Evolutionary conservation across 331 rosid species (phyloP).

Genomic region (Malus hybrid): DNA sequence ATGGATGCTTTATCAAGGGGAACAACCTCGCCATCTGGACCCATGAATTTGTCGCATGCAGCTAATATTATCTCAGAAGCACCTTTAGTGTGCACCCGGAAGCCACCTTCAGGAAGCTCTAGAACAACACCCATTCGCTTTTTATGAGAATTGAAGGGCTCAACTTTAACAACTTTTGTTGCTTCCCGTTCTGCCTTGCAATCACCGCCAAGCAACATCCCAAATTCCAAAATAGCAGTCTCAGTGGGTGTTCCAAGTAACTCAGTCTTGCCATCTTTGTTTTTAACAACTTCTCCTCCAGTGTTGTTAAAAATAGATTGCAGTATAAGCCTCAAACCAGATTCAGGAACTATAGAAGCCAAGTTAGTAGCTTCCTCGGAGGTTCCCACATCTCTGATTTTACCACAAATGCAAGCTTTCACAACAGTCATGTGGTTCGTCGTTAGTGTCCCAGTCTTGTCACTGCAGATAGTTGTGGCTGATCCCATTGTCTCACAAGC

Average conservation of each 20-base stretch:
- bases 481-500: too few species aligned
- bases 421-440: slow-evolving; percentile 96
- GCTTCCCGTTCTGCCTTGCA: slow-evolving; percentile 48
- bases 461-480: slow-evolving; percentile 42
- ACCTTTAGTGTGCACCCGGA: slow-evolving; percentile 82
- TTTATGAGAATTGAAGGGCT: slow-evolving; percentile 86
- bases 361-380: slow-evolving; percentile 34
- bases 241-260: slow-evolving; percentile 92
- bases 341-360: slow-evolving; percentile 52
- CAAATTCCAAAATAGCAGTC: slow-evolving; percentile 80
- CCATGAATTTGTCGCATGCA: slow-evolving; percentile 59
- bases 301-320: slow-evolving; percentile 91
- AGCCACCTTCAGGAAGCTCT: slow-evolving; percentile 58
- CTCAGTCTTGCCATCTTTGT: slow-evolving; percentile 56
- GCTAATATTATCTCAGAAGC: slow-evolving; percentile 87
- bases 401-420: slow-evolving; percentile 70
- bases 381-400: slow-evolving; percentile 48
- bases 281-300: slow-evolving; percentile 84
- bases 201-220: slow-evolving; percentile 70
- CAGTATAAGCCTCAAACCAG: slow-evolving; percentile 49
- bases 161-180: slow-evolving; percentile 62
- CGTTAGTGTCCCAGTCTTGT: slow-evolving; percentile 95
- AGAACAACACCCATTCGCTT: slow-evolving; percentile 81
- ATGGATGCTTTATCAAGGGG: slow-evolving; percentile 48
- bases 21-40: slow-evolving; percentile 50